phyloP scores from a whole-genome alignment of 2,329 filamentous ascomycete species.

The Plenodomus lindquistii region DNA sequence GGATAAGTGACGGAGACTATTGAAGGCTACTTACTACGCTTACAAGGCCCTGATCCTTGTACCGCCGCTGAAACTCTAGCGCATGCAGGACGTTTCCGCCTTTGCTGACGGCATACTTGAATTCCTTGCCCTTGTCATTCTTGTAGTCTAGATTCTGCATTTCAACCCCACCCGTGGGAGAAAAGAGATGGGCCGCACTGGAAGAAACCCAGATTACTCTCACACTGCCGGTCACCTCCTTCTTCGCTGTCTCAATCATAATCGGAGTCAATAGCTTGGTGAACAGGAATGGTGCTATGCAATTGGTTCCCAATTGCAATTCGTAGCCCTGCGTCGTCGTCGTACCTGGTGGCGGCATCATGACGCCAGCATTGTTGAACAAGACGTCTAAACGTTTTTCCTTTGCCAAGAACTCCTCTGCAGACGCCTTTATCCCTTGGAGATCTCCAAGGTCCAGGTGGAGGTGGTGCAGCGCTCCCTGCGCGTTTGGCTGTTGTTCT shows the following conservation, averaged over 20 bases:
- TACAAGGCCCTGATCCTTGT: conserved; percentile 17
- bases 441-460: conserved; percentile 50
- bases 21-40: conserved; percentile 19
- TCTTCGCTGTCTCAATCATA: conserved; percentile 36
- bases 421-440: conserved; percentile 41
- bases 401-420: conserved; percentile 40
- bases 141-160: conserved; percentile 22
- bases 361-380: conserved; percentile 43
- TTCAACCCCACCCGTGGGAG: conserved; percentile 20
- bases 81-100: conserved; percentile 35
- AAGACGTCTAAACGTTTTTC: conserved; percentile 51
- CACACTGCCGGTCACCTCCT: conserved; percentile 11
- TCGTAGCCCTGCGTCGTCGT: conserved; percentile 30
- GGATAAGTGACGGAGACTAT: neutral
- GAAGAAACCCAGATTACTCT: conserved; percentile 1
- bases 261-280: conserved; percentile 45
- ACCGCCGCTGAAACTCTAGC: conserved; percentile 19
- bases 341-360: conserved; percentile 28
- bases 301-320: conserved; percentile 47
- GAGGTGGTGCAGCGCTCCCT: conserved; percentile 25
- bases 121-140: neutral
- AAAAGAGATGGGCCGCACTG: conserved; percentile 9
- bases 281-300: conserved; percentile 47
- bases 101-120: conserved; percentile 32
- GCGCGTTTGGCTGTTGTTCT: conserved; percentile 23